A percentile compares a stretch with the other conserved stretches of the same genome.
These are phyloP conservation scores for Nakazawaea anatomiae DNA, from an alignment of 805 yeast genomes.

Conservation along the genomic window DNA sequence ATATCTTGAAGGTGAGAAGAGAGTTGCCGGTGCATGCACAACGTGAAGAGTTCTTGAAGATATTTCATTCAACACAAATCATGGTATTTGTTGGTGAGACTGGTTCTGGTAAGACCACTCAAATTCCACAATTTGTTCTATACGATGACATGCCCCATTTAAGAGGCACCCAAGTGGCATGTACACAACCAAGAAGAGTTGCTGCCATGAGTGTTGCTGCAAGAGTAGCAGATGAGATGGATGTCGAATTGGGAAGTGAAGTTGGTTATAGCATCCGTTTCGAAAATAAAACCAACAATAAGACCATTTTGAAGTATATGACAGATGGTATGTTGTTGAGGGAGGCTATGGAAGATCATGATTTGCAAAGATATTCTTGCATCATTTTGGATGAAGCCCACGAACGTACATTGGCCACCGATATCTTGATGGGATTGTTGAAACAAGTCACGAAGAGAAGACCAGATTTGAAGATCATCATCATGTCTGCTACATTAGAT, in stretches of 20 bases:
- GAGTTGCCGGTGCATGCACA: slow-evolving; percentile 93
- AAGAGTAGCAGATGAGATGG: slow-evolving; percentile 97
- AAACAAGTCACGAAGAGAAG: slow-evolving; percentile 77
- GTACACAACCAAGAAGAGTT: slow-evolving; percentile 96
- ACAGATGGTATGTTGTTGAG: slow-evolving; percentile 97
- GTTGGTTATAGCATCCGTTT: slow-evolving; percentile 95
- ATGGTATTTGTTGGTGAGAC: slow-evolving; percentile 99
- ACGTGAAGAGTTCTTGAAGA: slow-evolving; percentile 77
- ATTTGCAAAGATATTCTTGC: slow-evolving; percentile 74
- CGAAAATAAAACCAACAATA: slow-evolving; percentile 77
- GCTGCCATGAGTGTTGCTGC: slow-evolving; percentile 99
- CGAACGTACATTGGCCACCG: slow-evolving; percentile 95
- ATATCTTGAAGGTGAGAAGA: slow-evolving; percentile 72
- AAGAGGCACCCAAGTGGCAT: slow-evolving; percentile 79
- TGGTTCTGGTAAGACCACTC: slow-evolving; percentile 98
- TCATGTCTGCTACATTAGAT: slow-evolving; percentile 97
- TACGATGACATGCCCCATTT: slow-evolving; percentile 92
- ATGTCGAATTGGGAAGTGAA: slow-evolving; percentile 85
- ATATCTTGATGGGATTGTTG: slow-evolving; percentile 90
- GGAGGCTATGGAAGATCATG: slow-evolving; percentile 96
- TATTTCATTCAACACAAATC: slow-evolving; percentile 83
- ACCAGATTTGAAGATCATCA: slow-evolving; percentile 83
- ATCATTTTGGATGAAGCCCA: slow-evolving; percentile 96
- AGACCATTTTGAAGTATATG: slow-evolving; percentile 89
- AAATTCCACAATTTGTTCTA: slow-evolving; percentile 92